These are phyloP conservation scores for Chenopodium suecicum DNA, from an alignment of 148 eudicot genomes.

Conservation along the genomic window DNA sequence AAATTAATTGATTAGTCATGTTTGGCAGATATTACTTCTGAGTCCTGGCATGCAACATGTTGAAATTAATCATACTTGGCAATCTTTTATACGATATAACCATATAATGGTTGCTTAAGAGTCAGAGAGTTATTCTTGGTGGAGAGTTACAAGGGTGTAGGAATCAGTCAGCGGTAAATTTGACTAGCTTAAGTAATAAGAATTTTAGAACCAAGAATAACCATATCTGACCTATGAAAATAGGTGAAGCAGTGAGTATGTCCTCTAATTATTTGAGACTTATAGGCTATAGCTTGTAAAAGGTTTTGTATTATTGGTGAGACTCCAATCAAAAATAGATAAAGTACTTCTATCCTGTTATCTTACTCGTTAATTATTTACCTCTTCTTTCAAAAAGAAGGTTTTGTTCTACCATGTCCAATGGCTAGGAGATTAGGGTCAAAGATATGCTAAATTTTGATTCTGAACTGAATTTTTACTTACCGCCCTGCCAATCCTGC, in stretches of 20 bases:
- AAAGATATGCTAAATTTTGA: neutral
- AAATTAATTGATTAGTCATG: neutral
- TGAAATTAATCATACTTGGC: neutral
- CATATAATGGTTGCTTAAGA: neutral
- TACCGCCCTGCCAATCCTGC: neutral
- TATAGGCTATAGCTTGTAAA: neutral
- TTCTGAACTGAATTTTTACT: neutral
- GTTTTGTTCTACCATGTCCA: neutral
- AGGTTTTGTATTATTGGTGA: neutral
- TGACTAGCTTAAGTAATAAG: neutral
- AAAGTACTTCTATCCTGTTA: neutral
- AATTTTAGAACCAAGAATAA: neutral
- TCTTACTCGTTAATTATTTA: neutral
- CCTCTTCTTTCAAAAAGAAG: neutral
- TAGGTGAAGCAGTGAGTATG: neutral
- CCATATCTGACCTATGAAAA: neutral
- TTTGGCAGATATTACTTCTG: neutral
- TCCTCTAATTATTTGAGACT: neutral
- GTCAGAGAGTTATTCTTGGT: neutral
- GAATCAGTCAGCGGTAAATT: neutral
- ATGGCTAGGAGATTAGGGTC: neutral
- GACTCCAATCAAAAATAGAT: neutral
- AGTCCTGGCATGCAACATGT: neutral
- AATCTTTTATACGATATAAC: neutral
- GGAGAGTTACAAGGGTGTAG: neutral